Base-by-base conservation (phyloP, 2,329 filamentous ascomycete species). In the Penicillium sp. region DNA sequence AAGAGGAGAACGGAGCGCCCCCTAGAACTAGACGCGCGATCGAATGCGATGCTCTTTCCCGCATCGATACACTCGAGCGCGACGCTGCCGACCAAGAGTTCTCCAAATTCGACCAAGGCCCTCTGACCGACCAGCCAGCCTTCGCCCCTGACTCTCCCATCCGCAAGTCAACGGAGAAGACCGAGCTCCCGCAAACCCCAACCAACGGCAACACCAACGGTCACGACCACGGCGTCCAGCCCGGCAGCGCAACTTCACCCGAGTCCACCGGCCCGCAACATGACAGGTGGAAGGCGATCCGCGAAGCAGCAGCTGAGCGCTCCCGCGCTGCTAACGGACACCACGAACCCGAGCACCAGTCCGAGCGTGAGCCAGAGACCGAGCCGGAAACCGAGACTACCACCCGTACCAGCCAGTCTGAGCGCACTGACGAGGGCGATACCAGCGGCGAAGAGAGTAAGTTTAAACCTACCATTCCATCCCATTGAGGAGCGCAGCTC, bases 401-500 rank as follows among this genome's bases (percentile, higher is more conserved):
- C 24, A 48, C 50, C 16, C 81, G 81, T 38, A 80, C 80, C 42
- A 82, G 78, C 41, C 79, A 84, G 63, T 83, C 77, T 64, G 83
- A 82, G 65, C 79, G 78, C 27, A 85, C 81, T 16, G 90, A 93
- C 58, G 91, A 94, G 66, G 85, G 83, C n/a, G 91, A 96, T 64
- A 94, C 90, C n/a, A 96, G 89, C 68, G 92, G 90, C 52, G 93
- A 97, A 82, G 93, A 96, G 81, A 94, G 89, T 91, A 80, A 83
- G 89, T 87, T 14, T 14, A 29, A 11, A 34, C 22, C 9, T 24
- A 32, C 14, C 18, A 18, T 18, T 18, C 18, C 18, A 29, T 43
- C 10, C 40, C 14, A 27, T 14, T 46, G 43, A 29, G 21, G 40
- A 52, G 48, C 69, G 6, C 75, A 63, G 75, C 57, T 27, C 48